Percentiles rank a stretch among this genome's conserved stretches.
Evolutionary conservation across 78 protist species (phyloP).

Genomic region (Chrysochromulina tobinii): DNA sequence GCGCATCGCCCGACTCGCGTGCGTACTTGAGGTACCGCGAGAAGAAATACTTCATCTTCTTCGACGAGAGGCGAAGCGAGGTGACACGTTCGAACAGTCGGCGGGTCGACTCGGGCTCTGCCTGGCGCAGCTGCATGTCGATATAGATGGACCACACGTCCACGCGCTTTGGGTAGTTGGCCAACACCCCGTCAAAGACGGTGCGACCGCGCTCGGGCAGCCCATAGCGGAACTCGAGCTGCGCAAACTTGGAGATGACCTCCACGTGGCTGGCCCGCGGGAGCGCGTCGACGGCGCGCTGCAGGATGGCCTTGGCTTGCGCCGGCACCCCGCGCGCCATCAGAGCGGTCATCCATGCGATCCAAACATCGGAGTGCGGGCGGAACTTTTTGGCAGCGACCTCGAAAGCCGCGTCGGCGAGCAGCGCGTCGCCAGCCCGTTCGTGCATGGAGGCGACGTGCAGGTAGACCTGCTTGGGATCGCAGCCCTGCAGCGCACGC

Average conservation of each 20-base stretch:
- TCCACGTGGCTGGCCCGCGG: neutral
- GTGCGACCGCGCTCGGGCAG: conserved; percentile 88
- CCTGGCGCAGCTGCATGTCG: conserved; percentile 83
- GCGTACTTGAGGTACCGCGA: conserved; percentile 78
- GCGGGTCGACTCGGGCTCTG: conserved; percentile 32
- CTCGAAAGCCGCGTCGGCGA: conserved; percentile 52
- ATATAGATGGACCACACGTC: conserved; percentile 94
- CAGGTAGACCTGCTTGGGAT: conserved; percentile 60
- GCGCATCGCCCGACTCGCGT: conserved; percentile 61
- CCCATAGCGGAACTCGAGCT: conserved; percentile 80
- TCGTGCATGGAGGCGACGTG: conserved; percentile 52
- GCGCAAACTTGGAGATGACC: conserved; percentile 75
- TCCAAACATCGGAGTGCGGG: neutral
- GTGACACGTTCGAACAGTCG: conserved; percentile 78
- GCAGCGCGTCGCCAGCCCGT: conserved; percentile 19
- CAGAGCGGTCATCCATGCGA: neutral
- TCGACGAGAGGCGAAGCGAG: conserved; percentile 67
- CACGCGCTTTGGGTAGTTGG: conserved; percentile 80
- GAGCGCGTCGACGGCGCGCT: conserved; percentile 29
- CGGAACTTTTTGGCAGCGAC: conserved; percentile 61
- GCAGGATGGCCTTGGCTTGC: neutral
- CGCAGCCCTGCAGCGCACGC: conserved; percentile 62
- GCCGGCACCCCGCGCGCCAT: neutral
- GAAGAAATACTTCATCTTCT: conserved; percentile 87
- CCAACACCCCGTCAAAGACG: conserved; percentile 75